phyloP scores from a whole-genome alignment of 2,329 filamentous ascomycete genomes.

The Microsporum audouinii region DNA sequence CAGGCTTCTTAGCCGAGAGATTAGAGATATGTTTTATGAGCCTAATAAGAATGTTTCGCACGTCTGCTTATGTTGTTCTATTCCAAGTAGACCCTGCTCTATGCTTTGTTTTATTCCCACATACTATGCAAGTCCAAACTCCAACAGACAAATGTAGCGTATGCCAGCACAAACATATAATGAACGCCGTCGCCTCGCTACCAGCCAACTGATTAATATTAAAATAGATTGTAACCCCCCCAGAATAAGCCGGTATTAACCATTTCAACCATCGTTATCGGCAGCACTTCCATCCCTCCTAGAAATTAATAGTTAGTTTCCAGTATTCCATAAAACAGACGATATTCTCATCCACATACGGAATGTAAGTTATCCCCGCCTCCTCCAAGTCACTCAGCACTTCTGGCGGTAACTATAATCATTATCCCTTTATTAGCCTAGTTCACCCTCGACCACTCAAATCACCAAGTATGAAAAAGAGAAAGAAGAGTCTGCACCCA shows the following conservation, averaged over 20 bases:
- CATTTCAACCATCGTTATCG: constrained; percentile 32
- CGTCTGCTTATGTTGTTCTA: not conserved
- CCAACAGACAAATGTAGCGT: not conserved
- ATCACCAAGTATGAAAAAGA: not conserved
- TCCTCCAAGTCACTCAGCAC: constrained; percentile 46
- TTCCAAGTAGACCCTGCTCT: not conserved
- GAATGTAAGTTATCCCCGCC: constrained; percentile 50
- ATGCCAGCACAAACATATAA: not conserved
- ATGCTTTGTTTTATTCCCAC: not conserved
- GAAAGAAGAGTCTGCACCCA: constrained; percentile 25
- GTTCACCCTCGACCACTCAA: not conserved
- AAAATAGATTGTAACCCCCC: not conserved
- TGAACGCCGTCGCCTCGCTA: not conserved
- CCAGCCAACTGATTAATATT: not conserved
- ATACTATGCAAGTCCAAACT: not conserved
- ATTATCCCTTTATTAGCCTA: constrained; percentile 20
- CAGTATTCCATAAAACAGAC: not conserved
- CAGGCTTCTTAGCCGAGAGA: not conserved
- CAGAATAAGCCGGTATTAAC: not conserved
- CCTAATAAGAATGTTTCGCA: not conserved
- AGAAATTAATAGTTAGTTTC: constrained; percentile 3
- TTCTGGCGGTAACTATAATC: constrained; percentile 47
- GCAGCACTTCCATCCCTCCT: constrained; percentile 38
- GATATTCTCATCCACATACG: constrained; percentile 30
- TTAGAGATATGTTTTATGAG: not conserved